Evolutionary conservation across 306 rosid species (phyloP).

Genomic region (Acacia acuminata): DNA sequence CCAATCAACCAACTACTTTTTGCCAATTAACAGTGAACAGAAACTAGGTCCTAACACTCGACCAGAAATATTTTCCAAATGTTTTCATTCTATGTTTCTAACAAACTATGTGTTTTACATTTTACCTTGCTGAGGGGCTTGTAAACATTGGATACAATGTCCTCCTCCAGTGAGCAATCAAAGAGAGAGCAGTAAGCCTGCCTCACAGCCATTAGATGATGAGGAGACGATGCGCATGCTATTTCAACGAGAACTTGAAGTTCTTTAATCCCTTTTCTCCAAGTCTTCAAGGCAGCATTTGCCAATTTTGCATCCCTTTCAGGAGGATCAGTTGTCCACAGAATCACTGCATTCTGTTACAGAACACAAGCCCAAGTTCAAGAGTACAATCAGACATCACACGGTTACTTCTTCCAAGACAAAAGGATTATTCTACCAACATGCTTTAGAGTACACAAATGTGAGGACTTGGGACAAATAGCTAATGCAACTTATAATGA

Average conservation of each 20-base stretch:
- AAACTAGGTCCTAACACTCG: neutral
- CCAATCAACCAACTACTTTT: neutral
- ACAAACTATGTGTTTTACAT: neutral
- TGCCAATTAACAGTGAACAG: neutral
- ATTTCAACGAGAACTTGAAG: slow-evolving; percentile 59
- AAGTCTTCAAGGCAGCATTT: slow-evolving; percentile 40
- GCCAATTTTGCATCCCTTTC: slow-evolving; percentile 76
- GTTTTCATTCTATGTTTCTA: neutral
- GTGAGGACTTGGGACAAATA: slow-evolving; percentile 2
- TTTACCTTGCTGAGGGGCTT: slow-evolving; percentile 58
- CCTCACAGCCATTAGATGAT: slow-evolving; percentile 68
- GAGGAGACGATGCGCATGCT: slow-evolving; percentile 66
- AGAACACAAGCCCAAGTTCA: neutral
- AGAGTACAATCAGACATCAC: neutral
- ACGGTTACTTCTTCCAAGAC: neutral
- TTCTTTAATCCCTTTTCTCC: slow-evolving; percentile 41
- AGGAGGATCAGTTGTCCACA: slow-evolving; percentile 61
- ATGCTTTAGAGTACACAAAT: neutral
- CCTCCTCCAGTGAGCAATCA: slow-evolving; percentile 70
- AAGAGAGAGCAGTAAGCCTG: slow-evolving; percentile 51
- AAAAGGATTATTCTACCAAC: neutral
- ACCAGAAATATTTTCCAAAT: neutral
- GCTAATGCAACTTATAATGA: neutral
- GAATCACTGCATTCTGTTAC: slow-evolving; percentile 55
- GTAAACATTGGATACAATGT: slow-evolving; percentile 46